Evolutionary conservation across 805 yeast species (phyloP).

Genomic region (Metschnikowia gelsemii): DNA sequence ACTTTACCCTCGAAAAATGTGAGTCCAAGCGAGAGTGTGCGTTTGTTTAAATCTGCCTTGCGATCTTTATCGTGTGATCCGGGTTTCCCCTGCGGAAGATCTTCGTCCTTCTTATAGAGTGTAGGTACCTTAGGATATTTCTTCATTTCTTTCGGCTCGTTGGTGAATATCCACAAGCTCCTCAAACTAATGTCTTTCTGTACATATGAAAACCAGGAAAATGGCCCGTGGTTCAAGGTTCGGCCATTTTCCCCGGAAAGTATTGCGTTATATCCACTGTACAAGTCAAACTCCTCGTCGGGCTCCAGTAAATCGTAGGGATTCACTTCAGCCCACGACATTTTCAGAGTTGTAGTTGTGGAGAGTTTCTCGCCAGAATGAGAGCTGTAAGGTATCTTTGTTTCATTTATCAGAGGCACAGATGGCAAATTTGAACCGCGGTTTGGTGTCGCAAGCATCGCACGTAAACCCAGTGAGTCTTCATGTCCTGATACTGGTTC

Average conservation of each 20-base stretch:
- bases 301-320: constrained; percentile 11
- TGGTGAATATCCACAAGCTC: constrained; percentile 13
- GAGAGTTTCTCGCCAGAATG: background rate
- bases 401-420: too few species aligned
- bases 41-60: constrained; percentile 26
- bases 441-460: background rate
- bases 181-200: constrained; percentile 42
- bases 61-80: constrained; percentile 2
- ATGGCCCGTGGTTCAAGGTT: constrained; percentile 51
- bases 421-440: background rate
- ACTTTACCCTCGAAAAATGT: constrained; percentile 33
- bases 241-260: constrained; percentile 37
- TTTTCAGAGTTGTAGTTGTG: background rate
- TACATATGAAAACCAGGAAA: constrained; percentile 48
- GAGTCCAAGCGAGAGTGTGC: constrained; percentile 35
- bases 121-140: background rate
- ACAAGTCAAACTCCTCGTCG: constrained; percentile 42
- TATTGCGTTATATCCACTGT: constrained; percentile 44
- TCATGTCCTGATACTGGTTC: too few species aligned
- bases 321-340: constrained; percentile 8
- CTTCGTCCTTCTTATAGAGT: constrained; percentile 8
- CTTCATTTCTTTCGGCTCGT: background rate
- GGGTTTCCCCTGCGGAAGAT: constrained; percentile 11
- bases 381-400: too few species aligned
- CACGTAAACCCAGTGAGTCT: too few species aligned